Conservation (phyloP, 2,329 filamentous ascomycete species). For the Aschersonia sp. region DNA sequence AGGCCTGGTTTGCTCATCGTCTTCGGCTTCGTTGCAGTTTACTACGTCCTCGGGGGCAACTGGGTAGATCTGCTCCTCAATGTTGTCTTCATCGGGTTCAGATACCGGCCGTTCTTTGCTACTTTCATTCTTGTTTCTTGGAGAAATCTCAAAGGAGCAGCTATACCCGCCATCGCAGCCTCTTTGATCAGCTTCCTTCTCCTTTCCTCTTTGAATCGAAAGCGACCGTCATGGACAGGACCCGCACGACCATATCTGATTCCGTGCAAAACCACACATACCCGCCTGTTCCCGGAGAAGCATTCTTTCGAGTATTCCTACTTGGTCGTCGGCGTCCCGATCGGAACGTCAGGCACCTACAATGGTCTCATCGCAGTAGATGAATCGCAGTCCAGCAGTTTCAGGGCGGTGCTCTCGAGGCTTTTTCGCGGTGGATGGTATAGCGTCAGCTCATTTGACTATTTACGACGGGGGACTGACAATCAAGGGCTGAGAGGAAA, state of each 20-base stretch:
- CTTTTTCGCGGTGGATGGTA: slow-evolving; percentile 30
- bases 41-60: slow-evolving; percentile 8
- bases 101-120: not conserved
- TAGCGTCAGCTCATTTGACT: slow-evolving; percentile 42
- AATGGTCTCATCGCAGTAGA: slow-evolving; percentile 40
- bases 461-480: slow-evolving; percentile 40
- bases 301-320: slow-evolving; percentile 60
- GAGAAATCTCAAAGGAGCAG: not conserved
- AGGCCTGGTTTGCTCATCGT: not conserved
- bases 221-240: slow-evolving; percentile 2
- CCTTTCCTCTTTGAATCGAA: not conserved
- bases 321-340: slow-evolving; percentile 51
- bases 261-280: slow-evolving; percentile 50
- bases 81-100: slow-evolving; percentile 1
- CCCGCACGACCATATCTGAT: slow-evolving; percentile 37
- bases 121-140: not conserved
- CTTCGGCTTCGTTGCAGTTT: slow-evolving; percentile 4
- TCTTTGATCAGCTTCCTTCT: not conserved
- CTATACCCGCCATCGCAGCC: not conserved
- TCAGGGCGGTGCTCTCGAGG: slow-evolving; percentile 1
- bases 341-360: slow-evolving; percentile 43
- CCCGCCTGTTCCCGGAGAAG: slow-evolving; percentile 49
- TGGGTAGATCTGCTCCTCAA: slow-evolving; percentile 9
- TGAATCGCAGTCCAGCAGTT: slow-evolving; percentile 1
- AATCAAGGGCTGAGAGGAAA: slow-evolving; percentile 46